A percentile compares a stretch with the other conserved stretches of the same genome.
Evolutionary conservation across 176 grass and related monocot species (phyloP).

Genomic region (Cenchrus fungigraminus): DNA sequence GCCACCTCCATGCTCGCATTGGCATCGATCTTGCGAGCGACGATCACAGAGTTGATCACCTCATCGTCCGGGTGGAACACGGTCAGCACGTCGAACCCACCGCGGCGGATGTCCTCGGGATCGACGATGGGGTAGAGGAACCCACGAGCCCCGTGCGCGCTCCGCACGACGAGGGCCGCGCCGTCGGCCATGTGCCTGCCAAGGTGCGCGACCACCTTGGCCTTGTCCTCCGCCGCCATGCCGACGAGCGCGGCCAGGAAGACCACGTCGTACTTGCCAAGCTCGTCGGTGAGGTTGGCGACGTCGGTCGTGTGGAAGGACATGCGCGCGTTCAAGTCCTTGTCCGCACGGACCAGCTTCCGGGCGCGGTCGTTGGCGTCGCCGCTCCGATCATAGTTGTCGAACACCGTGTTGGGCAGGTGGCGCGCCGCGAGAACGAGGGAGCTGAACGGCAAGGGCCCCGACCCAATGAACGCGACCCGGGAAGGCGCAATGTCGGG

Average conservation of each 20-base stretch:
- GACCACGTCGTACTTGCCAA: conserved; percentile 66
- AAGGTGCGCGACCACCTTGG: conserved; percentile 59
- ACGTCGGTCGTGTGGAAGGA: conserved; percentile 76
- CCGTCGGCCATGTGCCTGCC: conserved; percentile 63
- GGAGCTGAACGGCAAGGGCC: conserved; percentile 65
- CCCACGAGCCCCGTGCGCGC: conserved; percentile 71
- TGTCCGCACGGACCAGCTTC: conserved; percentile 45
- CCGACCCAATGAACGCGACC: conserved; percentile 64
- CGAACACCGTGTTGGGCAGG: conserved; percentile 41
- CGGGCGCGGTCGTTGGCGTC: conserved; percentile 59
- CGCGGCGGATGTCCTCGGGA: conserved; percentile 43
- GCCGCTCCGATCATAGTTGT: conserved; percentile 54
- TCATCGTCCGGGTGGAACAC: conserved; percentile 69
- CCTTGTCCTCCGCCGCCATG: conserved; percentile 65
- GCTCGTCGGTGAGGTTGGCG: conserved; percentile 33
- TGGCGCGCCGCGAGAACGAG: conserved; percentile 54
- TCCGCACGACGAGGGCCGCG: conserved; percentile 62
- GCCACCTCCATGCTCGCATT: conserved; percentile 41
- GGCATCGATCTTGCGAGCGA: conserved; percentile 48
- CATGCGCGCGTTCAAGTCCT: conserved; percentile 49
- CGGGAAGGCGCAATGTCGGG: conserved; percentile 20
- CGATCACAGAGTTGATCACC: conserved; percentile 72
- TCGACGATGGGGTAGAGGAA: conserved; percentile 85
- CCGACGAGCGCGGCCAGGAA: conserved; percentile 86
- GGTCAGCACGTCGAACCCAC: conserved; percentile 66